Conservation (phyloP, 352 stramenopile genomes). For the Globisporangium emineosum region DNA sequence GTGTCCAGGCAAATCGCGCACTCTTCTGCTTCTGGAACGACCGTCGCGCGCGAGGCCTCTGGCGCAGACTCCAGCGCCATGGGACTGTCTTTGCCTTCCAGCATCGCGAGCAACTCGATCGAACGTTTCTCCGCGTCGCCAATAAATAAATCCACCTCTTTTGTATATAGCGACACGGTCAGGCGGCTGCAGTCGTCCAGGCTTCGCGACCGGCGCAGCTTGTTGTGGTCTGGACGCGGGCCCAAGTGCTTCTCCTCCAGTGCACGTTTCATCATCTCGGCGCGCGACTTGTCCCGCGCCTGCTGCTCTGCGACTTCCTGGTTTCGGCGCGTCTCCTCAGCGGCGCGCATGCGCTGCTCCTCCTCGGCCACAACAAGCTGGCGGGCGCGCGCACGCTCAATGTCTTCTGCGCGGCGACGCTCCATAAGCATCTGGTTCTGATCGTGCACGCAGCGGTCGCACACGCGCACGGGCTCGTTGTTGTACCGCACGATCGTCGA, state of each 20-base stretch:
- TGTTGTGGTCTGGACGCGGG: slow-evolving; percentile 40
- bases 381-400: slow-evolving; percentile 66
- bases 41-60: slow-evolving; percentile 19
- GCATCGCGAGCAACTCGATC: slow-evolving; percentile 30
- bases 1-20: slow-evolving; percentile 84
- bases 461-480: slow-evolving; percentile 80
- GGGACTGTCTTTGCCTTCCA: slow-evolving; percentile 15
- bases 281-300: slow-evolving; percentile 32
- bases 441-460: slow-evolving; percentile 72
- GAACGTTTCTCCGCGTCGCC: slow-evolving; percentile 59
- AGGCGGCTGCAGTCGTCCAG: slow-evolving; percentile 45
- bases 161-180: slow-evolving; percentile 32
- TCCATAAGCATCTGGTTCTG: slow-evolving; percentile 77
- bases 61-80: slow-evolving; percentile 20
- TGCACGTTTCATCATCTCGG: slow-evolving; percentile 38
- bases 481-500: slow-evolving; percentile 64
- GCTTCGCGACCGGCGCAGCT: slow-evolving; percentile 41
- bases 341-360: slow-evolving; percentile 53
- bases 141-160: slow-evolving; percentile 51
- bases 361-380: slow-evolving; percentile 71
- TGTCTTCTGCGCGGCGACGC: slow-evolving; percentile 58
- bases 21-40: slow-evolving; percentile 69
- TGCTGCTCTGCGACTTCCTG: slow-evolving; percentile 44
- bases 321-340: slow-evolving; percentile 47
- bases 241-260: slow-evolving; percentile 65